These are phyloP conservation scores for Hibiscus trionum DNA, from an alignment of 345 rosid species.

Conservation along the genomic window DNA sequence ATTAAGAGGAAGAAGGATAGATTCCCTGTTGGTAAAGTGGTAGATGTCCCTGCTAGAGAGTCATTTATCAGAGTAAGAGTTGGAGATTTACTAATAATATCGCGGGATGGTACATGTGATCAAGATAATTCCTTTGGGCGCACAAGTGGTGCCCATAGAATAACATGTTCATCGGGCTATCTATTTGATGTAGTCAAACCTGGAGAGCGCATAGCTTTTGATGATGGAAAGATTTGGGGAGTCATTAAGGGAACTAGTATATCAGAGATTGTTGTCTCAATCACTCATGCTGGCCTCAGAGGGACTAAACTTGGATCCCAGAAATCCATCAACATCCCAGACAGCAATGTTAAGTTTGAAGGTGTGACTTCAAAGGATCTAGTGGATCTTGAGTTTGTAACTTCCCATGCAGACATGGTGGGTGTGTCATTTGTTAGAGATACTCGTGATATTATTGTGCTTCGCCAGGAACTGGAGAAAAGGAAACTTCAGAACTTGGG, in stretches of 20 bases:
- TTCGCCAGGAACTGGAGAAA: slow-evolving; percentile 48
- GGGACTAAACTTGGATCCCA: slow-evolving; percentile 65
- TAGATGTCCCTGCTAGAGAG: slow-evolving; percentile 48
- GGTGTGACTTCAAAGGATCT: slow-evolving; percentile 70
- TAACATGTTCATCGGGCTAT: slow-evolving; percentile 53
- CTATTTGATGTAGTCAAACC: slow-evolving; percentile 56
- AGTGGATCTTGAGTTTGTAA: slow-evolving; percentile 55
- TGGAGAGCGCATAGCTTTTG: slow-evolving; percentile 58
- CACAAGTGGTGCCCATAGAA: slow-evolving; percentile 32
- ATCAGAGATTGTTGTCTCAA: slow-evolving; percentile 51
- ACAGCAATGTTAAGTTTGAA: slow-evolving; percentile 46
- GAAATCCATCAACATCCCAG: slow-evolving; percentile 62
- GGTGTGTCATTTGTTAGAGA: slow-evolving; percentile 60
- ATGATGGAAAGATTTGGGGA: slow-evolving; percentile 71
- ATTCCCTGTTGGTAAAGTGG: slow-evolving; percentile 37
- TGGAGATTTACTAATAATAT: slow-evolving; percentile 54
- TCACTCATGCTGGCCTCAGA: slow-evolving; percentile 48
- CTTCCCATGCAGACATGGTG: slow-evolving; percentile 61
- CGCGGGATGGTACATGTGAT: slow-evolving; percentile 27
- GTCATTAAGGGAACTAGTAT: slow-evolving; percentile 43
- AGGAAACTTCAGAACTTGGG: slow-evolving; percentile 43
- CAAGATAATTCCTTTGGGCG: slow-evolving; percentile 21
- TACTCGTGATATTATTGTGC: slow-evolving; percentile 41
- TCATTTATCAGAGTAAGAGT: slow-evolving; percentile 43
- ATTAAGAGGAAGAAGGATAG: slow-evolving; percentile 44